Conservation (phyloP, 2,329 filamentous ascomycete genomes). For the Gnomoniopsis smithogilvyi region DNA sequence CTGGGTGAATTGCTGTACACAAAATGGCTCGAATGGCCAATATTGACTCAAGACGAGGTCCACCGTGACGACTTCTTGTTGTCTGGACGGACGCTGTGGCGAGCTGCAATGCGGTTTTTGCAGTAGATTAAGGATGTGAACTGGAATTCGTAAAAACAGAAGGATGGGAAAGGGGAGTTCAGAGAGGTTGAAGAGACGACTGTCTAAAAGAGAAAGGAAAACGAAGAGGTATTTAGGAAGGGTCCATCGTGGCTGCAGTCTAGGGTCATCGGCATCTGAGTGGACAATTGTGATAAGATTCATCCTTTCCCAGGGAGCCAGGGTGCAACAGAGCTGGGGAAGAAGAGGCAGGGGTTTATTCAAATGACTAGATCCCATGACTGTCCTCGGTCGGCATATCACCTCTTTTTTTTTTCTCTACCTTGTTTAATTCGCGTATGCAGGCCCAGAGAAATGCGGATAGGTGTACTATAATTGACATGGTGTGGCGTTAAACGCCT, state of each 20-base stretch:
- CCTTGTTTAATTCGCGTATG: slow-evolving; percentile 1
- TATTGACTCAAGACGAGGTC: neutral
- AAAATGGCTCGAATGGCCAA: neutral
- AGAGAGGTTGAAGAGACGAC: neutral
- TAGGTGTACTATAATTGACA: slow-evolving; percentile 17
- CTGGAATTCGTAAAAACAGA: neutral
- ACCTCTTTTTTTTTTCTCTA: neutral
- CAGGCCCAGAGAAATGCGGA: slow-evolving; percentile 5
- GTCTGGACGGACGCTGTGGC: neutral
- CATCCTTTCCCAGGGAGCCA: slow-evolving; percentile 4
- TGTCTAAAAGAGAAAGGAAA: neutral
- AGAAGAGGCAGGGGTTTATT: slow-evolving; percentile 4
- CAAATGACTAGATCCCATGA: slow-evolving; percentile 15
- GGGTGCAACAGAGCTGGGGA: slow-evolving; percentile 16
- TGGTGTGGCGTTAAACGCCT: slow-evolving; percentile 8
- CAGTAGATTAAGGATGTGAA: neutral
- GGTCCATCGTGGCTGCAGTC: neutral
- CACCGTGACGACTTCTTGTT: neutral
- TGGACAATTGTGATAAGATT: slow-evolving; percentile 9
- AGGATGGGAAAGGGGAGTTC: neutral
- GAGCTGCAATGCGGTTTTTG: neutral
- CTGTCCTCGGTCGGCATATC: slow-evolving; percentile 10
- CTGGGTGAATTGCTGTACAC: neutral
- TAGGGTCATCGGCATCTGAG: neutral
- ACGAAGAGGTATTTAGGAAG: slow-evolving; percentile 7